Conservation (phyloP, 1,284 basidiomycete species). For the Dichomitus squalens region DNA sequence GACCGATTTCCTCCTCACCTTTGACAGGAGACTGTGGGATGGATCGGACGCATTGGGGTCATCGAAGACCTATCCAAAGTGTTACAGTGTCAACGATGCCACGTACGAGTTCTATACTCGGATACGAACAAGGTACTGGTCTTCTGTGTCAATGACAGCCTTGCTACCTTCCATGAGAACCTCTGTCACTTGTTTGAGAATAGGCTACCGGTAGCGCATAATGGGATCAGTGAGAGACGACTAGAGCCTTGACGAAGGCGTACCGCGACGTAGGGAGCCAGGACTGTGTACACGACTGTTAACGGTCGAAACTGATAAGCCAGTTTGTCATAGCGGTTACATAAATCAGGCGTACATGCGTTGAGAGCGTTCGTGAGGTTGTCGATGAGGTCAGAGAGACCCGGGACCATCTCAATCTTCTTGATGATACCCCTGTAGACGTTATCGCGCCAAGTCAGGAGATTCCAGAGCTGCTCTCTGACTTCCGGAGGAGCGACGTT, state of each 20-base stretch:
- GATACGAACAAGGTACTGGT: conserved; percentile 59
- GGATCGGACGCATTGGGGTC: conserved; percentile 74
- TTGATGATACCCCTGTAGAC: conserved; percentile 51
- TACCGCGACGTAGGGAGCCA: conserved; percentile 64
- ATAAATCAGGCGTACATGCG: conserved; percentile 49
- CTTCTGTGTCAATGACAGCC: conserved; percentile 70
- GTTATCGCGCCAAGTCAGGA: conserved; percentile 76
- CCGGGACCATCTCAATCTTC: conserved; percentile 68
- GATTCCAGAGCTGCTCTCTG: conserved; percentile 63
- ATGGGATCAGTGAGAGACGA: background rate
- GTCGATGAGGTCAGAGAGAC: conserved; percentile 71
- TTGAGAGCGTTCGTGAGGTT: conserved; percentile 64
- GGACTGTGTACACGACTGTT: conserved; percentile 70
- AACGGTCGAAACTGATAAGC: background rate
- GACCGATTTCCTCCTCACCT: conserved; percentile 38
- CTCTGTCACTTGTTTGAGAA: conserved; percentile 57
- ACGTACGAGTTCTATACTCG: background rate
- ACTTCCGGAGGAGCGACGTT: conserved; percentile 72
- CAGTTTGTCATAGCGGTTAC: conserved; percentile 13
- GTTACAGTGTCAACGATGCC: background rate
- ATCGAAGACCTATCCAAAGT: conserved; percentile 55
- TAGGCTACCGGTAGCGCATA: conserved; percentile 45
- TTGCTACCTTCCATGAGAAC: conserved; percentile 67
- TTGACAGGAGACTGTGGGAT: conserved; percentile 69
- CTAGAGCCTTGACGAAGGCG: background rate